Conservation (phyloP, 345 rosid species). For the Odontarrhena argentea region DNA sequence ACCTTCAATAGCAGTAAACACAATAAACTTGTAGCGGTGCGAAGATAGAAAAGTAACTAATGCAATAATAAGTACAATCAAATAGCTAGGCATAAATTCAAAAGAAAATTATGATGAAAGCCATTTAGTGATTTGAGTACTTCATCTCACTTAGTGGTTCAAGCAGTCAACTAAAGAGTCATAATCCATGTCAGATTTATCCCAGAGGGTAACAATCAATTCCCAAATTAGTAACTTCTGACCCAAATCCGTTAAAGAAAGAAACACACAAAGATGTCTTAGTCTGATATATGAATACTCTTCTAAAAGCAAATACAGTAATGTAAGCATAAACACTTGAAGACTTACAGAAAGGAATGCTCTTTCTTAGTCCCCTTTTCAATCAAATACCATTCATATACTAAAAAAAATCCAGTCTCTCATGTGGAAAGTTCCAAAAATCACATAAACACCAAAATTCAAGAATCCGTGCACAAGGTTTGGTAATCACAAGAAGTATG, state of each 20-base stretch:
- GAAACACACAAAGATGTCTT: no score
- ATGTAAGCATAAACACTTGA: no score
- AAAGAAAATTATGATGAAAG: background rate
- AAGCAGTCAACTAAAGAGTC: background rate
- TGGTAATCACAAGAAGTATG: background rate
- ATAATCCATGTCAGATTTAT: background rate
- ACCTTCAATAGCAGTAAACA: slow-evolving; percentile 39
- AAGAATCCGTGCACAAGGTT: background rate
- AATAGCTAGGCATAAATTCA: background rate
- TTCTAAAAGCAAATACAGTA: no score
- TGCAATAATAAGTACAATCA: slow-evolving; percentile 10
- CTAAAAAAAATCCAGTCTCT: background rate
- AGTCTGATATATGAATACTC: no score
- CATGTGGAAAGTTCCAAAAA: background rate
- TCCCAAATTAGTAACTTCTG: no score
- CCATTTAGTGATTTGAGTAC: background rate
- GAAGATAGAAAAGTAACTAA: background rate
- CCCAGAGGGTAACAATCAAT: background rate
- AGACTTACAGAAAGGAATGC: no score
- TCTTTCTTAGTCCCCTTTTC: no score
- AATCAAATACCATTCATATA: no score
- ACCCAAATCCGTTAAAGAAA: no score
- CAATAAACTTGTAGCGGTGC: background rate
- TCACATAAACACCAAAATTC: background rate
- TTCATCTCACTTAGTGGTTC: background rate